These are phyloP conservation scores for Penicillium glabrum DNA, from an alignment of 2,329 filamentous ascomycete species.

Conservation along the genomic window DNA sequence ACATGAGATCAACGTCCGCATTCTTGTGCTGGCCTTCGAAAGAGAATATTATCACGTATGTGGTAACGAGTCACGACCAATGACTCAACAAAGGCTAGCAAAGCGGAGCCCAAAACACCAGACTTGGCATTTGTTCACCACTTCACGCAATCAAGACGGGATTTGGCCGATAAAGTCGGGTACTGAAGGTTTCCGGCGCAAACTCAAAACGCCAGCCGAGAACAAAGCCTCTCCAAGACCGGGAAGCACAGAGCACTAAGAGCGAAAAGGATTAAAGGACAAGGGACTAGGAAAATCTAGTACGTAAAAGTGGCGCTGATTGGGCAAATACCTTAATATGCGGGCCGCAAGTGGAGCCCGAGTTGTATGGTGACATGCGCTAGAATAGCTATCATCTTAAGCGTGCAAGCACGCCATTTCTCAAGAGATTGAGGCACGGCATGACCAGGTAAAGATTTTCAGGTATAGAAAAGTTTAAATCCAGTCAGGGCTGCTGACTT, in stretches of 20 bases:
- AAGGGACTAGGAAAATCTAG: not conserved
- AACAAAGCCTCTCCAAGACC: not conserved
- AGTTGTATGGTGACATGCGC: not conserved
- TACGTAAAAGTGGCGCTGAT: not conserved
- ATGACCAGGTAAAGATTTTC: not conserved
- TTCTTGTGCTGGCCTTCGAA: too few relatives aligned
- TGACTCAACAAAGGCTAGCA: not conserved
- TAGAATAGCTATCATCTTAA: not conserved
- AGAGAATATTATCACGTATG: too few relatives aligned
- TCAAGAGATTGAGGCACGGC: not conserved
- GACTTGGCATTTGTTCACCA: not conserved
- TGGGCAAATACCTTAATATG: not conserved
- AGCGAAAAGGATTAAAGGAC: not conserved
- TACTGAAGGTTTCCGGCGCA: not conserved
- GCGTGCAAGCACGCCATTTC: not conserved
- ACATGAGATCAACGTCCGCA: too few relatives aligned
- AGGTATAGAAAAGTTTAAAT: not conserved
- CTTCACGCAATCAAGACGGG: not conserved
- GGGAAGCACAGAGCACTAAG: not conserved
- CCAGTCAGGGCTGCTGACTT: not conserved
- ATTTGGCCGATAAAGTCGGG: not conserved
- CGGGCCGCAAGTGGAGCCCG: constrained; percentile 4
- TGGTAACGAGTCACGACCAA: too few relatives aligned
- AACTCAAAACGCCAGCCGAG: not conserved
- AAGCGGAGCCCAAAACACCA: not conserved